Percentiles rank a stretch among this genome's conserved stretches.
Evolutionary conservation across 31 red algal species (phyloP).

Genomic region (Bonnemaisonia californica): DNA sequence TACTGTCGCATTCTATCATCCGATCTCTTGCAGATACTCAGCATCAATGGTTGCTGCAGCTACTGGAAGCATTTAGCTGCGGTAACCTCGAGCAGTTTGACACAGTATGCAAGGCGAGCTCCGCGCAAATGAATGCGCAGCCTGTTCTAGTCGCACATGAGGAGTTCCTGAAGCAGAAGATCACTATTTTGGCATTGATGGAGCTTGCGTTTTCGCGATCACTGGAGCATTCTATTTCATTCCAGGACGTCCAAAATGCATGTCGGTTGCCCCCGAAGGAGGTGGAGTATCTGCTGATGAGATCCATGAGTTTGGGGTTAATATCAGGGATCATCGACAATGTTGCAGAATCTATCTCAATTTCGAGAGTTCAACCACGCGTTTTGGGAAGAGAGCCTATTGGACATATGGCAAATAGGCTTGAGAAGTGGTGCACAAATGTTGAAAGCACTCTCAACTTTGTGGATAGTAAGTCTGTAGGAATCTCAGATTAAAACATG

Average conservation of each 20-base stretch:
- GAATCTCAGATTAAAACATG: constrained; percentile 66
- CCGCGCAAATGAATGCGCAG: constrained; percentile 60
- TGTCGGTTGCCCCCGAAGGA: constrained; percentile 82
- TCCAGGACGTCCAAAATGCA: constrained; percentile 59
- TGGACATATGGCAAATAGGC: constrained; percentile 67
- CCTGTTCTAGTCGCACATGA: constrained; percentile 75
- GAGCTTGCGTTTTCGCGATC: constrained; percentile 66
- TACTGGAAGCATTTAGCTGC: constrained; percentile 80
- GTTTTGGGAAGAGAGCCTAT: constrained; percentile 70
- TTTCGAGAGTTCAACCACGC: constrained; percentile 83
- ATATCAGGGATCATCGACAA: constrained; percentile 88
- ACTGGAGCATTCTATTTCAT: constrained; percentile 62
- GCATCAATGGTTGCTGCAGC: constrained; percentile 76
- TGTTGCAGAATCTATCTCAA: constrained; percentile 68
- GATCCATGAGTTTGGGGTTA: constrained; percentile 77
- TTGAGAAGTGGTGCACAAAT: constrained; percentile 67
- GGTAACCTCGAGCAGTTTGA: constrained; percentile 84
- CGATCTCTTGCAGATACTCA: constrained; percentile 63
- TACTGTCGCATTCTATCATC: constrained; percentile 83
- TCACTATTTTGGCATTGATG: constrained; percentile 80
- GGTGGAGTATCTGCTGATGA: constrained; percentile 93
- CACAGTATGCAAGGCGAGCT: constrained; percentile 49
- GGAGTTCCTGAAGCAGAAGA: constrained; percentile 84
- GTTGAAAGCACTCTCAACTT: constrained; percentile 64
- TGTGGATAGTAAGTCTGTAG: constrained; percentile 53